phyloP scores from a whole-genome alignment of 441 rosid genomes.

The Iberis amara region DNA sequence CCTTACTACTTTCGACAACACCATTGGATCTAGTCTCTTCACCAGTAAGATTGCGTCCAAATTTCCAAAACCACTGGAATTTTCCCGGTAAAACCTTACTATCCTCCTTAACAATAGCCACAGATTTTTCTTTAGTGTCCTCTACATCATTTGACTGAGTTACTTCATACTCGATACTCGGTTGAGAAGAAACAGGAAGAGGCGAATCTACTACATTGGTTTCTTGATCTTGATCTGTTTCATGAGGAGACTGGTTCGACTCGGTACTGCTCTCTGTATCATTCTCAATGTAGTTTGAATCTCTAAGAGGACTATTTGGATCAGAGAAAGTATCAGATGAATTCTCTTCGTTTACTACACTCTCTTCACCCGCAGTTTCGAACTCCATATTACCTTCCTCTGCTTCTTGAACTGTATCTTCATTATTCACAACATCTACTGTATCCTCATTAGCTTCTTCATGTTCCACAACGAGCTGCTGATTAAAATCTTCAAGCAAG shows the following conservation, averaged over 20 bases:
- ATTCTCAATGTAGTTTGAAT: conserved; percentile 50
- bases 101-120: conserved; percentile 16
- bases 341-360: conserved; percentile 47
- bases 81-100: conserved; percentile 49
- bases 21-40: conserved; percentile 43
- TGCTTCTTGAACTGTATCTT: conserved; percentile 16
- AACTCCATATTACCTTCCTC: conserved; percentile 20
- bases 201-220: conserved; percentile 34
- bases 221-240: conserved; percentile 24
- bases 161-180: conserved; percentile 34
- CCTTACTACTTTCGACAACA: conserved; percentile 30
- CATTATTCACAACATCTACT: conserved; percentile 18
- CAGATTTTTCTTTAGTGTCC: conserved; percentile 31
- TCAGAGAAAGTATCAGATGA: conserved; percentile 30
- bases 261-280: conserved; percentile 37
- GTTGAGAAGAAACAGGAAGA: conserved; percentile 46
- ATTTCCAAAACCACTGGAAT: conserved; percentile 91
- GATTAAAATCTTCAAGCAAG: conserved; percentile 65
- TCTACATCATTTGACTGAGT: conserved; percentile 31
- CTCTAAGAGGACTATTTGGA: conserved; percentile 42
- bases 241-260: conserved; percentile 17
- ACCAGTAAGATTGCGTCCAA: conserved; percentile 40
- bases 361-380: conserved; percentile 32
- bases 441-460: conserved; percentile 19
- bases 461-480: conserved; percentile 41